Evolutionary conservation across 2,329 filamentous ascomycete genomes (phyloP).

Genomic region (Aspergillus brasiliensis): DNA sequence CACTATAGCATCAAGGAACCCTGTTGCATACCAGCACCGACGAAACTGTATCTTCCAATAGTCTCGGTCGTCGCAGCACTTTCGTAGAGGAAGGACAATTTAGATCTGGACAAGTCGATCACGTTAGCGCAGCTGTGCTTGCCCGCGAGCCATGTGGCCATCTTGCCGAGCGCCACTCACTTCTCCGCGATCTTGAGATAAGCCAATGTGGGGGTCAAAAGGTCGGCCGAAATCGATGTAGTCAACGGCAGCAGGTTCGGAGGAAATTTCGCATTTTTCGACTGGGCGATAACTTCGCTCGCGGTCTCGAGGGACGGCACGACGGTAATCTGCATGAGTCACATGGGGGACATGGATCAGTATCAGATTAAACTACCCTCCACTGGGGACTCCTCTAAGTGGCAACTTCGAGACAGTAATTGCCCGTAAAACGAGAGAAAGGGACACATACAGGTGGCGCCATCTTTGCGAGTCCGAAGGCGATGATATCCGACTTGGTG

Average conservation of each 20-base stretch:
- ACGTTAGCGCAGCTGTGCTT: constrained; percentile 16
- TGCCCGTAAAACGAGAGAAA: background rate
- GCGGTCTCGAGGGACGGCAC: constrained; percentile 65
- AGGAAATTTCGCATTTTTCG: constrained; percentile 55
- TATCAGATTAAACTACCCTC: background rate
- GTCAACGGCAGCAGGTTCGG: constrained; percentile 82
- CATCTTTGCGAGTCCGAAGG: constrained; percentile 21
- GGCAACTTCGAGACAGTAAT: background rate
- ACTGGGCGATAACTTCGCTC: constrained; percentile 56
- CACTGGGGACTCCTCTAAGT: background rate
- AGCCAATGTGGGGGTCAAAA: constrained; percentile 90
- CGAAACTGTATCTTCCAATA: constrained; percentile 92
- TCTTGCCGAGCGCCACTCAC: constrained; percentile 48
- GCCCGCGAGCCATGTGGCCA: constrained; percentile 1
- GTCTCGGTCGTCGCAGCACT: constrained; percentile 89
- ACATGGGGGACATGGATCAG: constrained; percentile 10
- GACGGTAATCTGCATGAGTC: constrained; percentile 48
- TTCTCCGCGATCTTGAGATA: constrained; percentile 87
- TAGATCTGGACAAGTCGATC: constrained; percentile 50
- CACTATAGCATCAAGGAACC: background rate
- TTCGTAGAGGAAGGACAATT: constrained; percentile 92
- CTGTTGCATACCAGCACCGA: constrained; percentile 67
- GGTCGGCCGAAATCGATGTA: constrained; percentile 84
- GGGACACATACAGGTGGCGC: constrained; percentile 29
- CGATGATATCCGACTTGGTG: background rate